These are phyloP conservation scores for Bruguiera gymnorhiza DNA, from an alignment of 345 rosid species.

Conservation along the genomic window DNA sequence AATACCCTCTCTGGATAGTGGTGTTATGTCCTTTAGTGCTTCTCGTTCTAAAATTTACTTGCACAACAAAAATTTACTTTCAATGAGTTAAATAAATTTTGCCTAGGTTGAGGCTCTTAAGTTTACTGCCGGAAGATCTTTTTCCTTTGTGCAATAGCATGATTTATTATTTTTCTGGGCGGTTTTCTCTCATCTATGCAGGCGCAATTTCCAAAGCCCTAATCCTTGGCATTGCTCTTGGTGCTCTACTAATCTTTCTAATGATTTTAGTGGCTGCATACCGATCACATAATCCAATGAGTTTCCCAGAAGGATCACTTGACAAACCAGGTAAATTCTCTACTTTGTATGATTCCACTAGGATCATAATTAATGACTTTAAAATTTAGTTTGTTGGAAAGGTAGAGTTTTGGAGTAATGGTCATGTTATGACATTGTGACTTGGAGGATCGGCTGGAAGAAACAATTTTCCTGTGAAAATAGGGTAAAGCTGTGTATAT, in stretches of 20 bases:
- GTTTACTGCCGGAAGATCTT: neutral
- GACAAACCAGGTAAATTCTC: conserved; percentile 73
- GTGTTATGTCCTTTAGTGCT: too few species aligned
- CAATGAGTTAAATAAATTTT: neutral
- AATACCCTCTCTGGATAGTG: neutral
- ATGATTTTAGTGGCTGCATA: conserved; percentile 80
- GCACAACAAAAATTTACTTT: too few species aligned
- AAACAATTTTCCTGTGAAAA: too few species aligned
- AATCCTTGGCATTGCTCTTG: conserved; percentile 83
- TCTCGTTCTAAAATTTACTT: too few species aligned
- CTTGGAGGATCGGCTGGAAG: too few species aligned
- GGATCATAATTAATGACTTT: too few species aligned
- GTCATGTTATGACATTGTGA: too few species aligned
- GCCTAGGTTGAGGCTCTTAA: neutral
- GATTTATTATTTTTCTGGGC: neutral
- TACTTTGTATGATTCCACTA: too few species aligned
- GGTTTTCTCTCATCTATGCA: conserved; percentile 28
- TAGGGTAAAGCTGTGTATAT: too few species aligned
- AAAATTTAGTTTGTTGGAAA: too few species aligned
- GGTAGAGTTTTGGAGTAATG: too few species aligned
- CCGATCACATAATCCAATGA: conserved; percentile 61
- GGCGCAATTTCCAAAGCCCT: conserved; percentile 86
- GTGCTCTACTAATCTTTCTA: conserved; percentile 80
- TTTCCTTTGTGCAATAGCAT: too few species aligned
- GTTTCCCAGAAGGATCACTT: conserved; percentile 67